Evolutionary conservation across 768 basidiomycete species (phyloP), one percentile per base, ranked within the genome.

Genomic region (Termitomyces sp.): DNA sequence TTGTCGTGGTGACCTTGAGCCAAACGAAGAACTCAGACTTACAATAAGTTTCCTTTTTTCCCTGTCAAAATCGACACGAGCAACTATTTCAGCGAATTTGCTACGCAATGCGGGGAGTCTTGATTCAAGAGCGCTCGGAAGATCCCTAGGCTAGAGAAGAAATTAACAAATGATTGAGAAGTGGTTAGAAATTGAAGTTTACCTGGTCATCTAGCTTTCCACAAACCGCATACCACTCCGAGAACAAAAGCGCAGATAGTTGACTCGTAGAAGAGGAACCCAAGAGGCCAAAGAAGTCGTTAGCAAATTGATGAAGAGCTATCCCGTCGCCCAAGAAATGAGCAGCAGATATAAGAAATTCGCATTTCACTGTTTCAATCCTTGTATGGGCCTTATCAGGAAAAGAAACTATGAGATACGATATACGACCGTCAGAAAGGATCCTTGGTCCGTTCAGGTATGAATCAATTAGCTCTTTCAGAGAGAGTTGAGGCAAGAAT

Each of bases 241-340:
- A 67, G 4, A 66, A 65, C 27, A 75, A 53, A 14, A 80, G 59
- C 10, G 41, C 47, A 8, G 61, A 43, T 12, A 82, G 67, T 6
- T 67, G 64, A 37, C 48, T 63, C 19, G 69, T 68, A 8, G 65
- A 64, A 11, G 68, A 48, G 37, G 75, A 65, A 0, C 80, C 85
- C 40, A 92, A 73, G 3, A 93, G 73, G 17, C 73, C 69, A 67
- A 92, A 87, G 66, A 93, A 85, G 62, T 92, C 89, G 68, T 91
- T 90, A 25, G 88, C 89, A 59, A 87, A 89, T 58, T 82, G 78
- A 70, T 93, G 90, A 17, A 93, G 77, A 1, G 90, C 88, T 86
- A 92, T 92, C 21, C 92, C 92, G 66, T 95, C 92, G 19, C 90
- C 91, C 46, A 93, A 69, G 69, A 87, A 93, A 67, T 95, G 92